Evolutionary conservation across 1,284 basidiomycete genomes (phyloP), one percentile per base, ranked within the genome.

Genomic region (Sporisorium graminicola): DNA sequence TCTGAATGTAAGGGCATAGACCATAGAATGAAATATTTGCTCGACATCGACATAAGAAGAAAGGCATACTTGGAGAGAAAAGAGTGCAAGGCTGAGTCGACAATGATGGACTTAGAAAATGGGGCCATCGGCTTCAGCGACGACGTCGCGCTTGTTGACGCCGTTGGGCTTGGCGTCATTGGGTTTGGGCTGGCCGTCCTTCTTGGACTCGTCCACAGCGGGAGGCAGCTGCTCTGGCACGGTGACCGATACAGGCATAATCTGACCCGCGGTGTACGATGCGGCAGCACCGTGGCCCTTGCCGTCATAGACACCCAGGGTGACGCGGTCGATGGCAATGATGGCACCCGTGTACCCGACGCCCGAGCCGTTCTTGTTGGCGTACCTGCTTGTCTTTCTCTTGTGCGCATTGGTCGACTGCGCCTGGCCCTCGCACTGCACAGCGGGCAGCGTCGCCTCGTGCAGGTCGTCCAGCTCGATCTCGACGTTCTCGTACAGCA

Each of bases 401-500:
- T 62, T 64, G 29, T 65, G 71, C 6, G 65, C 65, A 20, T 61
- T 53, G 46, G 71, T 61, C 49, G 61, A 43, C 35, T 47, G 12
- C 0, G 61, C 71, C 12, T 47, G 9, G n/a, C 71, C 71, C 22
- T 65, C 37, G 29, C 71, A 74, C 54, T 58, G 29, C 20, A 74
- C 47, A 7, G 24, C 24, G 1, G 62, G 65, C n/a, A 22, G 9
- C 12, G 13, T 24, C 12, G 55, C 27, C 33, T 52, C 55, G 26
- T 68, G 42, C 9, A 29, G 16, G 16, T 43, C 44, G 33, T 74
- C 65, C n/a, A 68, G 37, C 37, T 74, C 71, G 54, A 74, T 68
- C 62, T 74, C 71, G 50, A 74, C 58, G 18, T 68, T n/a, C 46
- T 74, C 71, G 55, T 74, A 74, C n/a, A 35, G 14, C 18, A 74